Evolutionary conservation across 2,329 filamentous ascomycete genomes (phyloP).

Genomic region (Pestalotiopsis fici): DNA sequence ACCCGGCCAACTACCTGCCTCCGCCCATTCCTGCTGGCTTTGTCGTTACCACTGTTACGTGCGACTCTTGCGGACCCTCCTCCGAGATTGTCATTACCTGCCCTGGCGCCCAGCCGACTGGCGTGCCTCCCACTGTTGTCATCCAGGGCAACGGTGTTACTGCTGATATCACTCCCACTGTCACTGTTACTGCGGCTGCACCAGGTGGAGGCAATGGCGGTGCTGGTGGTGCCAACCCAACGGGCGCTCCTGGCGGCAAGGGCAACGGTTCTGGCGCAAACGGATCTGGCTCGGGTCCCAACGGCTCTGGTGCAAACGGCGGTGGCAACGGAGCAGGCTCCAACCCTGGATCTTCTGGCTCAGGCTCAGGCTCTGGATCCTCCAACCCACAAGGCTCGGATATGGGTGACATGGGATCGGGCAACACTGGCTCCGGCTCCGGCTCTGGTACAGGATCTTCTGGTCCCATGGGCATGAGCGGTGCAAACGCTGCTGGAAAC

Average conservation of each 20-base stretch:
- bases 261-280: background rate
- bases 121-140: conserved; percentile 22
- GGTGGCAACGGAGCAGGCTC: conserved; percentile 4
- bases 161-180: conserved; percentile 20
- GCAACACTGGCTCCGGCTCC: conserved; percentile 1
- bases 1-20: conserved; percentile 27
- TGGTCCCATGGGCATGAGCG: background rate
- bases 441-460: conserved; percentile 2
- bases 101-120: conserved; percentile 32
- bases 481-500: background rate
- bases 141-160: conserved; percentile 38
- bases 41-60: conserved; percentile 37
- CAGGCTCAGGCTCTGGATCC: background rate
- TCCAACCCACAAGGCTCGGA: conserved; percentile 1
- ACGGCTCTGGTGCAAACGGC: background rate
- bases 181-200: conserved; percentile 9
- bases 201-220: conserved; percentile 5
- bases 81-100: conserved; percentile 36
- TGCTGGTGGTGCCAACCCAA: conserved; percentile 5
- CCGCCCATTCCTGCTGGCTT: conserved; percentile 36
- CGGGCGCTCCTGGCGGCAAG: background rate
- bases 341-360: conserved; percentile 5
- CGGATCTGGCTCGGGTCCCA: background rate
- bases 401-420: background rate
- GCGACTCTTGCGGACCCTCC: conserved; percentile 28